These are phyloP conservation scores for Micromonas commoda DNA, from an alignment of 139 green algal genomes.

Conservation along the genomic window DNA sequence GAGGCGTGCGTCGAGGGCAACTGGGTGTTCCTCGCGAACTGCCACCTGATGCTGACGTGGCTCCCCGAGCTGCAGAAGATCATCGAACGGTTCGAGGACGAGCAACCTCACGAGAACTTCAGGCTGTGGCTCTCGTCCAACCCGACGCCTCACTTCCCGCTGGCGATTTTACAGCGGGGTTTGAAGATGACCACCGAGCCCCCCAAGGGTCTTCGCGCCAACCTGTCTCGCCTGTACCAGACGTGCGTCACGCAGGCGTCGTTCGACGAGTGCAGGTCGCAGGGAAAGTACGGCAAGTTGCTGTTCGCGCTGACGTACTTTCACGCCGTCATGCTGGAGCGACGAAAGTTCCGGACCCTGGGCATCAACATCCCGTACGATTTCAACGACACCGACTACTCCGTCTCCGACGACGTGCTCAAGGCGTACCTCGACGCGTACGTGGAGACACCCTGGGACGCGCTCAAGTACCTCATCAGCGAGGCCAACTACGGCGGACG, in stretches of 20 bases:
- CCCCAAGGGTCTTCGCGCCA: slow-evolving; percentile 75
- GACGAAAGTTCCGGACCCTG: slow-evolving; percentile 76
- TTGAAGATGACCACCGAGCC: slow-evolving; percentile 89
- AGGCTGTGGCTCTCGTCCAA: slow-evolving; percentile 75
- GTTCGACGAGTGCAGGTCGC: slow-evolving; percentile 52
- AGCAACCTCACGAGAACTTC: slow-evolving; percentile 63
- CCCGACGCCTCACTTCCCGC: slow-evolving; percentile 65
- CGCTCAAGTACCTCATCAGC: slow-evolving; percentile 76
- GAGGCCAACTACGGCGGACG: slow-evolving; percentile 56
- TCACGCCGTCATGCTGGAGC: slow-evolving; percentile 76
- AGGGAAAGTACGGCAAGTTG: slow-evolving; percentile 74
- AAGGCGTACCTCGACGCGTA: slow-evolving; percentile 79
- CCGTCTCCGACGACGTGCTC: slow-evolving; percentile 70
- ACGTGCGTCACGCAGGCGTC: slow-evolving; percentile 54
- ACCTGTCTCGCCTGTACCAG: slow-evolving; percentile 74
- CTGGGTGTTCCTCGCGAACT: slow-evolving; percentile 88
- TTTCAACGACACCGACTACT: slow-evolving; percentile 88
- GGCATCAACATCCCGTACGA: slow-evolving; percentile 87
- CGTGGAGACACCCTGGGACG: slow-evolving; percentile 66
- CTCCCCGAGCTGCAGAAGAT: slow-evolving; percentile 77
- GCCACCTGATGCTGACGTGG: slow-evolving; percentile 83
- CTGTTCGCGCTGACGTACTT: slow-evolving; percentile 80
- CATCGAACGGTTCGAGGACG: slow-evolving; percentile 59
- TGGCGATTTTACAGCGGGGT: slow-evolving; percentile 72
- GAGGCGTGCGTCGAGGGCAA: slow-evolving; percentile 58